Conservation (phyloP, 495 filamentous ascomycete genomes). For the Arthonia radiata region DNA sequence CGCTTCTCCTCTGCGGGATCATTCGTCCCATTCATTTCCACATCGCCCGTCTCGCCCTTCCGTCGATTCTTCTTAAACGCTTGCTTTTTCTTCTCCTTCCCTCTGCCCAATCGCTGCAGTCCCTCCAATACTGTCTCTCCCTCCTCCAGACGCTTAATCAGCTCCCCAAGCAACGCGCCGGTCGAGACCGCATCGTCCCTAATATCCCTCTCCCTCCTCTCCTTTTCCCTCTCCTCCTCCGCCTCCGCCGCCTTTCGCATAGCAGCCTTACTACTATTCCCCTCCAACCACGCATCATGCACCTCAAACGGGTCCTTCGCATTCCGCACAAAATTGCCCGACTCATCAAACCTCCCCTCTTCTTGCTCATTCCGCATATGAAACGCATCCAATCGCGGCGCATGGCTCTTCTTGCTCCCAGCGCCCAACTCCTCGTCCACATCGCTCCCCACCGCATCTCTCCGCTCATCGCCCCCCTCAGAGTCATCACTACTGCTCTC, state of each 20-base stretch:
- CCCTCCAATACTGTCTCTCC: conserved; percentile 83
- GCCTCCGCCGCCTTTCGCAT: conserved; percentile 73
- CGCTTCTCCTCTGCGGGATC: conserved; percentile 47
- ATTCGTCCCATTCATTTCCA: conserved; percentile 20
- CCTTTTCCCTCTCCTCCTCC: conserved; percentile 62
- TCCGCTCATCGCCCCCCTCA: conserved; percentile 47
- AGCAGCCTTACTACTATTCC: conserved; percentile 62
- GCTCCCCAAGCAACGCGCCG: conserved; percentile 39
- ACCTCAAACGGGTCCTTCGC: conserved; percentile 70
- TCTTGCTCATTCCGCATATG: conserved; percentile 81
- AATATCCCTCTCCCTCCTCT: conserved; percentile 37
- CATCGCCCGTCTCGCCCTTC: conserved; percentile 37
- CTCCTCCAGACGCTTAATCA: conserved; percentile 50
- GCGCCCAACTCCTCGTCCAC: conserved; percentile 74
- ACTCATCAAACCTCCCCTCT: conserved; percentile 73
- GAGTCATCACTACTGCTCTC: conserved; percentile 30
- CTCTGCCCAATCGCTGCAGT: conserved; percentile 52
- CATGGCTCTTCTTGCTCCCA: conserved; percentile 76
- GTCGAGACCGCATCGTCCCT: conserved; percentile 52
- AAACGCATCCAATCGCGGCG: conserved; percentile 89
- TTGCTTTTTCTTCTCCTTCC: conserved; percentile 36
- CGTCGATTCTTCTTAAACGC: conserved; percentile 27
- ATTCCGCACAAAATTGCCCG: conserved; percentile 79
- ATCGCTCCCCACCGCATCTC: conserved; percentile 38
- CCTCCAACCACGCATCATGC: conserved; percentile 82